Evolutionary conservation across 768 basidiomycete species (phyloP), one percentile per base, ranked within the genome.

Genomic region (Rhodosporidiobolus odoratus): DNA sequence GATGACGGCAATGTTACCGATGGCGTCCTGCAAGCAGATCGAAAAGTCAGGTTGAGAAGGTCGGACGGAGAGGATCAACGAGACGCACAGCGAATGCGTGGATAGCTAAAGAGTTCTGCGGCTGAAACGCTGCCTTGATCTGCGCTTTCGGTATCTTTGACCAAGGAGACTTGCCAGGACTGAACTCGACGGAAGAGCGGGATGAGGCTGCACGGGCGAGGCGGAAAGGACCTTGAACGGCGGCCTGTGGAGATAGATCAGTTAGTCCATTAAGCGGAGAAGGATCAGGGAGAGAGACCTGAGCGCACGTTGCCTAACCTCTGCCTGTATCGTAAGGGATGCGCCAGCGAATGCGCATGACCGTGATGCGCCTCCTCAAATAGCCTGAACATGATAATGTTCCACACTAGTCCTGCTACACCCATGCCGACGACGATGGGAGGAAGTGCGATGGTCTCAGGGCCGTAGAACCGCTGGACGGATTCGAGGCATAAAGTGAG

Each of bases 401-500:
- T 69, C 68, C 68, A 69, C 1, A 34, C 41, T 30, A 59, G 41
- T 8, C 50, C 57, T 37, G 63, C 58, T 2, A 5, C 0, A 32
- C 68, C 68, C 2, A 65, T n/a, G 3, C 50, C 58, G 30, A 45
- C 37, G 25, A 61, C 63, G 62, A 65, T 25, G 4, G 63, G 63
- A 13, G 68, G 68, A 1, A 69, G 40, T 8, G 38, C 15, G 62
- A 69, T 60, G 1, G 57, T 43, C 27, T 69, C 68, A 16, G 68
- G 32, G 3, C 50, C n/a, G 62, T 65, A 69, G 50, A 54, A 58
- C 34, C 68, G 47, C 52, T 69, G 68, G 5, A 69, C 2, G 5
- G 62, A 65, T 30, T 69, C 68, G 34, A 69, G 68, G 16, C 40
- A 40, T 34, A 69, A 58, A 1, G 58, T 69, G 34, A 69, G 62